phyloP scores from a whole-genome alignment of 805 yeast species.

The Candida odintsovae region DNA sequence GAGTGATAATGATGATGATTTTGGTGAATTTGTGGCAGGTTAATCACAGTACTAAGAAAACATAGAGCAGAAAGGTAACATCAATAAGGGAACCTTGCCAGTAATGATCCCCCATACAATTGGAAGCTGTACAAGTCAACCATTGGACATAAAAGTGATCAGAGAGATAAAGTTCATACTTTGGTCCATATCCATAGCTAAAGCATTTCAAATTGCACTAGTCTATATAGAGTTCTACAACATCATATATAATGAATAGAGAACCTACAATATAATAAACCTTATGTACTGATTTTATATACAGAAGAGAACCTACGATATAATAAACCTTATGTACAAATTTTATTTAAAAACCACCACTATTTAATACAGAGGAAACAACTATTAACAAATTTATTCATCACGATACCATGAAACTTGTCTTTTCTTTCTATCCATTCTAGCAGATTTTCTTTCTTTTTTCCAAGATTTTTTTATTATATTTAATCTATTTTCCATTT shows the following conservation, averaged over 20 bases:
- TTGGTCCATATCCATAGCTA: too few species aligned
- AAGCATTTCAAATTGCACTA: too few species aligned
- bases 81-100: too few species aligned
- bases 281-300: too few species aligned
- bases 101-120: too few species aligned
- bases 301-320: not conserved
- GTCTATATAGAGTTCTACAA: too few species aligned
- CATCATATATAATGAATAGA: too few species aligned
- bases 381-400: slow-evolving; percentile 8
- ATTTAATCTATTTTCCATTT: slow-evolving; percentile 42
- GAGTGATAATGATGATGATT: slow-evolving; percentile 17
- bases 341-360: not conserved
- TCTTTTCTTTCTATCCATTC: slow-evolving; percentile 54
- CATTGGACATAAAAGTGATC: too few species aligned
- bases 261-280: too few species aligned
- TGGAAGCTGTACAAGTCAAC: too few species aligned
- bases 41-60: not conserved
- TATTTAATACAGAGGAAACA: not conserved
- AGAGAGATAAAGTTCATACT: too few species aligned
- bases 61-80: too few species aligned
- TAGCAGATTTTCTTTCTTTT: slow-evolving; percentile 39
- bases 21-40: slow-evolving; percentile 21
- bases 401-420: slow-evolving; percentile 55
- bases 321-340: not conserved
- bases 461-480: slow-evolving; percentile 45